Base-by-base conservation (phyloP, 2,329 filamentous ascomycete species). In the Apiospora rasikravindrae region DNA sequence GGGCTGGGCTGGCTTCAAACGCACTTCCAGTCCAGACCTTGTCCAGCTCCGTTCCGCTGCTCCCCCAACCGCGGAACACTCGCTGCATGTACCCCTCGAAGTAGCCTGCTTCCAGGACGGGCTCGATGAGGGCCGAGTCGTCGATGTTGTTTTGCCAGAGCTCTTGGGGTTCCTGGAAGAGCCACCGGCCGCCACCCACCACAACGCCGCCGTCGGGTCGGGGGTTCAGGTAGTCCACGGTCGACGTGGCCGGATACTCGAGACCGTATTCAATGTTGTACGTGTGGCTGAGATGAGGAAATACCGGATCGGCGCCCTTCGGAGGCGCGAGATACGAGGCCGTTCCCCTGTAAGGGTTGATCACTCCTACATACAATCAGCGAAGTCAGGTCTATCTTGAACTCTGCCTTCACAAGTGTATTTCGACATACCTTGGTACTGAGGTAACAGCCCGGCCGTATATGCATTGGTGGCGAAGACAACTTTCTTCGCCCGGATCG, bases 31-130 rank as follows among this genome's bases (percentile, higher is more conserved):
- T 68, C 75, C 75, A 75, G n/a, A 74, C 71, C 37, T 75, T 75
- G n/a, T 83, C 80, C 2, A 80, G 74, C 22, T 77, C 73, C 8
- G 83, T 82, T 4, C 77, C 77, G 67, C 79, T 83, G 4, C 81
- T 75, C 61, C 85, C 82, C 85, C 84, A 87, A 0, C 84, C 84
- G 1, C 75, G 76, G 73, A 85, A 86, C 53, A 79, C 80, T 7
- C 80, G 76, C 72, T 84, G 83, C 84, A 86, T 86, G 71, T 84
- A 85, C 0, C 77, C 78, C 14, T 82, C 77, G 73, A 83, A 86
- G 73, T 86, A 83, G 45, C 68, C 71, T 16, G 16, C 45, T 14
- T 77, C 69, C 67, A 79, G 77, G 0, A 82, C 82, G 0, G 77
- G 69, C 0, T 80, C 77, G 26, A 86, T 82, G 2, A 81, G 74